Conservation (phyloP, 352 stramenopile species). For the Thraustochytrium striatum region DNA sequence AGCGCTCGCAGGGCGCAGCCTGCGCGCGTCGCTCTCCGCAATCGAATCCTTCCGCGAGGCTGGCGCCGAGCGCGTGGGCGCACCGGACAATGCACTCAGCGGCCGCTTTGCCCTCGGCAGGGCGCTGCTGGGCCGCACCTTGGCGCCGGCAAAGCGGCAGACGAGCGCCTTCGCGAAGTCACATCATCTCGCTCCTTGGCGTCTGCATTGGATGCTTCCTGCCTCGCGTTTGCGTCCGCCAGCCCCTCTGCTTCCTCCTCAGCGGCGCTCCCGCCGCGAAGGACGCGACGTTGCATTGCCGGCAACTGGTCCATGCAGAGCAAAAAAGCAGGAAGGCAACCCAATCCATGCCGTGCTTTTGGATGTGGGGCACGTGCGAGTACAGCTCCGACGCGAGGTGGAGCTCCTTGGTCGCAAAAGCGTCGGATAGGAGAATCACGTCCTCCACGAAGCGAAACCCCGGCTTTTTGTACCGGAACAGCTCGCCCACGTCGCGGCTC, state of each 20-base stretch:
- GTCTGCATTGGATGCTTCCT: too few relatives aligned
- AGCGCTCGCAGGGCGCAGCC: too few relatives aligned
- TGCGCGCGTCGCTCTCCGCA: too few relatives aligned
- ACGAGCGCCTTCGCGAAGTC: too few relatives aligned
- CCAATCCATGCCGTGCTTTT: background rate
- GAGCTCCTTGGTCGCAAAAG: background rate
- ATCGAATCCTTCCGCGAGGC: too few relatives aligned
- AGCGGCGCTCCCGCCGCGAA: background rate
- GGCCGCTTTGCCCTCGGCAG: too few relatives aligned
- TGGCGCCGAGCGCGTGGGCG: too few relatives aligned
- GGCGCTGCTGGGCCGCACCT: too few relatives aligned
- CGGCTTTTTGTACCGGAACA: background rate
- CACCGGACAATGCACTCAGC: too few relatives aligned
- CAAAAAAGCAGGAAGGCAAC: constrained; percentile 13
- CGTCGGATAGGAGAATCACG: background rate
- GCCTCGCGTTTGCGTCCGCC: too few relatives aligned
- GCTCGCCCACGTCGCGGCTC: background rate
- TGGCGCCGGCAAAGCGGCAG: too few relatives aligned
- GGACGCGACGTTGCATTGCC: background rate
- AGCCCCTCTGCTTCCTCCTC: background rate
- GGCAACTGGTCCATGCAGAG: constrained; percentile 21
- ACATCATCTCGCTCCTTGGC: too few relatives aligned
- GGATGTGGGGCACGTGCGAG: background rate
- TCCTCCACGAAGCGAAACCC: background rate
- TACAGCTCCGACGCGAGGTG: background rate